Conservation (phyloP, 139 green algal genomes). For the Picochlorum sp. region DNA sequence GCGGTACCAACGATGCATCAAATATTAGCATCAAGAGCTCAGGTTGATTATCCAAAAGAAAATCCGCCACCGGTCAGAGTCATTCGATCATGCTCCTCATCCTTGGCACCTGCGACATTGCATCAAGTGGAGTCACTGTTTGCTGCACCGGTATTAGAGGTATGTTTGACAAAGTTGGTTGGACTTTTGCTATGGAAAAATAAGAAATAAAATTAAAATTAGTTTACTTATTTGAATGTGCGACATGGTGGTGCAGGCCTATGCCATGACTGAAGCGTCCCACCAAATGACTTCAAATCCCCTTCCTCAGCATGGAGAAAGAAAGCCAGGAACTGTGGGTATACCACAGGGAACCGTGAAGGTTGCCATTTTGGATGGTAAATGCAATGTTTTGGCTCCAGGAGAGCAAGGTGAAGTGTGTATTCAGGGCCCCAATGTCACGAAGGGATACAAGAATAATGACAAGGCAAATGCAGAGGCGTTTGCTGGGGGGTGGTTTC, state of each 20-base stretch:
- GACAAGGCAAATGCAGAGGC: constrained; percentile 63
- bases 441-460: constrained; percentile 67
- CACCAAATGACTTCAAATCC: constrained; percentile 81
- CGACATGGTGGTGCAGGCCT: no score
- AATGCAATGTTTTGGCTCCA: not conserved
- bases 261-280: constrained; percentile 81
- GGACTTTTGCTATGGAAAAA: no score
- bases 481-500: constrained; percentile 48
- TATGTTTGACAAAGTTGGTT: no score
- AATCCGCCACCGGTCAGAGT: constrained; percentile 55
- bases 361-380: not conserved
- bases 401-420: constrained; percentile 62
- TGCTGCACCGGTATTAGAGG: constrained; percentile 69
- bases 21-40: constrained; percentile 44
- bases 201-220: not conserved
- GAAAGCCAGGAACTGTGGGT: constrained; percentile 33
- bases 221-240: constrained; percentile 3
- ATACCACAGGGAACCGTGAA: not conserved
- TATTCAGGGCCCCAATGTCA: constrained; percentile 70
- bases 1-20: constrained; percentile 14
- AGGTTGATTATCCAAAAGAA: constrained; percentile 33
- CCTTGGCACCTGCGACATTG: constrained; percentile 57
- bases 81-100: constrained; percentile 69
- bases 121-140: constrained; percentile 58
- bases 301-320: constrained; percentile 46